Evolutionary conservation across 169 alveolate genomes (phyloP), one percentile per base, ranked within the genome.

Genomic region (Cryptosporidium meleagridis): DNA sequence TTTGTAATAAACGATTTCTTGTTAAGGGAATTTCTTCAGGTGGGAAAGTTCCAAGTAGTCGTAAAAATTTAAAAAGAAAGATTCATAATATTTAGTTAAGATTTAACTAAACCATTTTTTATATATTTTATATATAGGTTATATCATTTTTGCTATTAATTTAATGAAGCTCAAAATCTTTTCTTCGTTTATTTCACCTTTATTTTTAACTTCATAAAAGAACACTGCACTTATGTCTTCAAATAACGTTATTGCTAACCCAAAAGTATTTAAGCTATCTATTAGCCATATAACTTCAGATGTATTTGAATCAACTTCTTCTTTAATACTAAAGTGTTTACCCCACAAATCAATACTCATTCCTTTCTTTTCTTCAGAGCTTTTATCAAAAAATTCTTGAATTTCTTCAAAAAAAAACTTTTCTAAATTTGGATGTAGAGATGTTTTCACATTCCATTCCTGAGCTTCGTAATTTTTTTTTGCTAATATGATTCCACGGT

Each of bases 51-150:
- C 89, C 89, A 61, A 48, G 67, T 62, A 62, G 16, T 29, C 33
- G 89, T 7, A 80, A 51, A 80, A 80, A 80, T 59, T 59, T 80
- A 16, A 80, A 80, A 80, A 59, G 89, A 41, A 80, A 80, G 51
- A 80, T 80, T 18, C 89, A 62, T 33, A 80, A 80, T 41, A 62
- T 39, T 26, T 80, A 70, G 21, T 29, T 2, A 5, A 33, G 2
- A 55, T 26, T 7, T 33, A 33, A 39, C 14, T 73, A 21, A 33
- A 55, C 21, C 29, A 21, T 45, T 31, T 51, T 31, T 18, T 29
- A 33, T 16, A 0, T 5, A 73, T 9, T 80, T 7, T 44, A 23
- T 65, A 5, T 41, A n/a, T 12, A n/a, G n/a, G 12, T 29, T 16
- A 21, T 23, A 18, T 53, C 58, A 80, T 26, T 72, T 10, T 53